Evolutionary conservation across 2,329 filamentous ascomycete genomes (phyloP).

Genomic region (Verticillium alfalfae): DNA sequence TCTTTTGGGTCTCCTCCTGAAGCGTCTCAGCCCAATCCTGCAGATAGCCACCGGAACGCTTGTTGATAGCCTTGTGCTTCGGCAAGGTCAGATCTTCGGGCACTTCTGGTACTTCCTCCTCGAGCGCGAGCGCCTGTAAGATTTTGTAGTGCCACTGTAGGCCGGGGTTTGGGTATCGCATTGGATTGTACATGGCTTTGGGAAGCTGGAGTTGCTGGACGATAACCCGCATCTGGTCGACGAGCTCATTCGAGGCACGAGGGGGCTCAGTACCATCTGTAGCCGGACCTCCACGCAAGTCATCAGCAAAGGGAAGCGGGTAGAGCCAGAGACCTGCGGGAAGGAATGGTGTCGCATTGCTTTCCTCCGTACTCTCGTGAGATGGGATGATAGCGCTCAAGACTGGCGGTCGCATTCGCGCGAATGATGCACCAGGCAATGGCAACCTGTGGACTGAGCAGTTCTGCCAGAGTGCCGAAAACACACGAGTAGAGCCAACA

Average conservation of each 20-base stretch:
- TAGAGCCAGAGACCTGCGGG: slow-evolving; percentile 87
- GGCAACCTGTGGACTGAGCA: slow-evolving; percentile 72
- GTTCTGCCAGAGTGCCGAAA: slow-evolving; percentile 82
- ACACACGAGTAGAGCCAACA: slow-evolving; percentile 87
- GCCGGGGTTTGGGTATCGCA: slow-evolving; percentile 84
- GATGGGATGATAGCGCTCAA: slow-evolving; percentile 81
- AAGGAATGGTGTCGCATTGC: slow-evolving; percentile 61
- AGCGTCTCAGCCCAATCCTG: slow-evolving; percentile 70
- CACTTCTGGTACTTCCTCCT: slow-evolving; percentile 80
- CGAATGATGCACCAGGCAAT: slow-evolving; percentile 88
- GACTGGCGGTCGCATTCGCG: slow-evolving; percentile 70
- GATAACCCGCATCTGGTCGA: slow-evolving; percentile 75
- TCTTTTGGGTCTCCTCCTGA: slow-evolving; percentile 43
- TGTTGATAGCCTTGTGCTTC: slow-evolving; percentile 82
- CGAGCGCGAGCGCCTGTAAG: slow-evolving; percentile 82
- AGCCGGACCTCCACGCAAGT: slow-evolving; percentile 71
- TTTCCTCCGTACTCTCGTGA: slow-evolving; percentile 57
- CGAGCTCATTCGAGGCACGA: slow-evolving; percentile 63
- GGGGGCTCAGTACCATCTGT: slow-evolving; percentile 56
- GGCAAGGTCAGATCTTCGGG: slow-evolving; percentile 74
- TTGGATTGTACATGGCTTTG: slow-evolving; percentile 75
- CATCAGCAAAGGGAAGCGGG: slow-evolving; percentile 83
- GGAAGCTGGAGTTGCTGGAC: slow-evolving; percentile 86
- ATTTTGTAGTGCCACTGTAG: slow-evolving; percentile 98
- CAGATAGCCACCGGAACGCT: slow-evolving; percentile 75